phyloP scores from a whole-genome alignment of 2,329 filamentous ascomycete genomes.

The Knufia fluminis region DNA sequence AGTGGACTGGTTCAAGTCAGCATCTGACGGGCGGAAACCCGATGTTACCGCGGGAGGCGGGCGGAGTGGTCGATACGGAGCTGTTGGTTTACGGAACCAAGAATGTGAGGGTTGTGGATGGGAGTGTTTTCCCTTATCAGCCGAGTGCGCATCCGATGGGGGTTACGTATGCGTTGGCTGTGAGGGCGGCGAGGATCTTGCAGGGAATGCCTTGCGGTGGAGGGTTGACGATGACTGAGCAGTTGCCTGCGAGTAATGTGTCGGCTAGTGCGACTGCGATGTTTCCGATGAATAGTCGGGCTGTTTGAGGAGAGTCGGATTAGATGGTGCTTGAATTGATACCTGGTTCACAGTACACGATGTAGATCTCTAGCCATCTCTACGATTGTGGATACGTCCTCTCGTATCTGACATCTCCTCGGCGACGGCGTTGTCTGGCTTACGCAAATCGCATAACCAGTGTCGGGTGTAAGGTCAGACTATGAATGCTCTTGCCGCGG shows the following conservation, averaged over 20 bases:
- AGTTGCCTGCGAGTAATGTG: neutral
- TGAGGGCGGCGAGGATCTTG: conserved; percentile 15
- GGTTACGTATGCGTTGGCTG: conserved; percentile 21
- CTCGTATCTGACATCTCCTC: no score
- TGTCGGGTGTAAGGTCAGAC: no score
- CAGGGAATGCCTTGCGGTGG: neutral
- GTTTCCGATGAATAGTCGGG: neutral
- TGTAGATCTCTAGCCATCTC: no score
- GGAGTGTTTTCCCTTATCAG: conserved; percentile 27
- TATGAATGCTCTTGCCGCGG: no score
- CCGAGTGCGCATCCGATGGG: conserved; percentile 31
- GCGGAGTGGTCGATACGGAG: conserved; percentile 29
- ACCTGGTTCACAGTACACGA: no score
- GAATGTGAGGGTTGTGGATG: conserved; percentile 28
- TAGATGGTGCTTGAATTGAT: no score
- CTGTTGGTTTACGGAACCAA: conserved; percentile 27
- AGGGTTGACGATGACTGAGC: neutral
- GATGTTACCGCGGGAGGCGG: conserved; percentile 35
- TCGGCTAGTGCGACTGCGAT: neutral
- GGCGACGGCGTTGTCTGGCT: no score
- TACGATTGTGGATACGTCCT: no score
- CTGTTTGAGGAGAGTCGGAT: no score
- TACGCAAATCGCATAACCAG: no score
- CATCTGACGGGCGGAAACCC: conserved; percentile 4
- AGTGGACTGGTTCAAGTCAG: neutral